Evolutionary conservation across 192 early-diverging fungal genomes (phyloP), one percentile per base, ranked within the genome.

Genomic region (Backusella psychrophila): DNA sequence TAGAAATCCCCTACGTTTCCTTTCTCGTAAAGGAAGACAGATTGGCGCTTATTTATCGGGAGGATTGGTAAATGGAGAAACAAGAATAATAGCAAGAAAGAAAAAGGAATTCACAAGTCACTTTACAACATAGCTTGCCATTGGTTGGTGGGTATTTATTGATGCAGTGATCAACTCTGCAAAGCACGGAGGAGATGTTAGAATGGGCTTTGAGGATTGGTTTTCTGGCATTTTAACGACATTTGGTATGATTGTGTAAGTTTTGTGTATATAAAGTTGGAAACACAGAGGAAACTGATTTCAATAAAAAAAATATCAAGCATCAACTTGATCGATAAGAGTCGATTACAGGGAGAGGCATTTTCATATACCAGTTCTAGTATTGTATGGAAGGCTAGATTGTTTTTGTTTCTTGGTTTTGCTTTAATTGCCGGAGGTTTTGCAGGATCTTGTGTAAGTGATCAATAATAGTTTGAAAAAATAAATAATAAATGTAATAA

Each of bases 61-160:
- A 68, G 78, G 42, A 56, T 41, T 79, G 67, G 78, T 79, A 79
- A 69, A 52, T 29, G 38, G 3, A 5, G 14, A 11, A 11, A 15
- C 1, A 49, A 6, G 46, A 49, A 29, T 29, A 29, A 33, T 33
- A 33, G 3, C 33, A 3, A 33, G 7, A 44, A 14, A n/a, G n/a
- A n/a, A n/a, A n/a, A 44, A 14, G 14, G 12, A 44, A 44, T 23
- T 1, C 59, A 12, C 1, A 29, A 65, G 3, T 12, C 23, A 15
- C n/a, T 21, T 23, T 65, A 23, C 12, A 44, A 14, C 14, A 14
- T 44, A 90, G 89, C 84, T 90, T 76, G 89, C 87, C 3, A 68
- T 88, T 52, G 89, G 89, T 14, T 90, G 89, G 89, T 90, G 89
- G 89, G 83, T 86, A 34, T 90, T 90, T 77, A 83, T 90, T n/a